These are phyloP conservation scores for Hypoxylon sp. DNA, from an alignment of 2,329 filamentous ascomycete species.

Conservation along the genomic window DNA sequence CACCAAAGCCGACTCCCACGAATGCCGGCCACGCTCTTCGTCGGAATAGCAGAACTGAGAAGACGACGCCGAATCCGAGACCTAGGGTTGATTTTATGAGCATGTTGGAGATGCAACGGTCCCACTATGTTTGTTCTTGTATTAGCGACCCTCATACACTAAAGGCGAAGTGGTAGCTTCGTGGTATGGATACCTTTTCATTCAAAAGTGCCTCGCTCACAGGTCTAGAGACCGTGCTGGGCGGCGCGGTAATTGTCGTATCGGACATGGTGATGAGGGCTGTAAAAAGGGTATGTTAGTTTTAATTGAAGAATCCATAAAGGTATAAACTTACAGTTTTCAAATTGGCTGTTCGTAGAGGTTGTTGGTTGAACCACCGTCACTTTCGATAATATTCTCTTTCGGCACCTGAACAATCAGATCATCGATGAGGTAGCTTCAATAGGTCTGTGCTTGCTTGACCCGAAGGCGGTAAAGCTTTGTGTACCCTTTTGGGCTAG, in stretches of 20 bases:
- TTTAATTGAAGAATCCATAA: constrained; percentile 38
- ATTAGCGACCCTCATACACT: constrained; percentile 34
- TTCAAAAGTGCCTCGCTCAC: constrained; percentile 98
- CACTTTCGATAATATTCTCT: constrained; percentile 26
- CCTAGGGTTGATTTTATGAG: constrained; percentile 97
- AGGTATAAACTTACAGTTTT: constrained; percentile 38
- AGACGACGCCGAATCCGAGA: constrained; percentile 97
- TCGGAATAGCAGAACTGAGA: constrained; percentile 98
- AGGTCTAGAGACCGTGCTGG: constrained; percentile 80
- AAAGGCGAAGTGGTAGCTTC: constrained; percentile 18
- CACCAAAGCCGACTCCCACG: constrained; percentile 93
- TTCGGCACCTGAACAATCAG: constrained; percentile 33
- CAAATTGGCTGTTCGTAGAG: constrained; percentile 22
- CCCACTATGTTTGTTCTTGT: constrained; percentile 77
- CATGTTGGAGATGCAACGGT: constrained; percentile 96
- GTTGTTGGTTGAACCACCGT: constrained; percentile 29
- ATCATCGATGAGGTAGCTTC: constrained; percentile 29
- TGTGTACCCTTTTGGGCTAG: constrained; percentile 38
- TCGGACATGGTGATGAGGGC: constrained; percentile 65
- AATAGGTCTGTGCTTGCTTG: constrained; percentile 6
- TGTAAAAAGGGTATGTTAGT: constrained; percentile 35
- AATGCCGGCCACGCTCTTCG: constrained; percentile 98
- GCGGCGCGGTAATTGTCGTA: constrained; percentile 67
- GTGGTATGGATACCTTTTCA: constrained; percentile 89
- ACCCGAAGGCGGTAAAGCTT: constrained; percentile 45